Evolutionary conservation across 257 asterid species (phyloP), one percentile per base, ranked within the genome.

Genomic region (Ajuga chamaepitys): DNA sequence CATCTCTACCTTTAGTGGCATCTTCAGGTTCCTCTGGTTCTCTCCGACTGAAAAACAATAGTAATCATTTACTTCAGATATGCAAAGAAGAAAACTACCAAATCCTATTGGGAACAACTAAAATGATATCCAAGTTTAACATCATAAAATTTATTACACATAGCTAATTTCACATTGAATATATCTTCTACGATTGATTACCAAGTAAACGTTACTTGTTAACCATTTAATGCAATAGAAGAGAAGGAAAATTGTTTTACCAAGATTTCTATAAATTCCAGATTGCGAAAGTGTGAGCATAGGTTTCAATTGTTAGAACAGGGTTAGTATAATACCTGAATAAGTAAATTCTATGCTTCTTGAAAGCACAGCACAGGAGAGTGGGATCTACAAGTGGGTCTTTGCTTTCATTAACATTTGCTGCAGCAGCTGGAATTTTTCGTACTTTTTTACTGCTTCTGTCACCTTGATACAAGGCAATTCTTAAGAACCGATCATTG

Each of bases 11-110:
- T 80, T 94, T 94, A 25, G 86, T 89, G 61, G 97, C 87, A 82
- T 94, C 99, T 74, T 94, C 99, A 58, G 99, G 89, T 75, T 94
- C 99, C 85, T 94, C 99, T 20, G 99, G 97, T 79, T 94, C 99
- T 78, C 97, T 84, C 75, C 82, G 96, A 73, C 99, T 93, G 42
- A 55, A 75, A 60, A 70, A 59, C 34, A 78, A 48, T 58, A 68
- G 58, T 14, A 55, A 61, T 53, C 44, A 72, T 62, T 65, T 37
- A 9, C 52, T 60, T 57, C 65, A 66, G 62, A 59, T 59, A 42
- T 64, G 18, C 26, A 51, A 37, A 54, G 12, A n/a, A 14, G 34
- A 37, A 37, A 55, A 59, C 10, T 12, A 51, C 22, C 21, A 41
- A 64, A 53, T 63, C 41, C 18, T 20, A 68, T 35, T 30, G 37